Evolutionary conservation across 2,329 filamentous ascomycete species (phyloP), one percentile per base, ranked within the genome.

Genomic region (Aspergillus thermomutatus): DNA sequence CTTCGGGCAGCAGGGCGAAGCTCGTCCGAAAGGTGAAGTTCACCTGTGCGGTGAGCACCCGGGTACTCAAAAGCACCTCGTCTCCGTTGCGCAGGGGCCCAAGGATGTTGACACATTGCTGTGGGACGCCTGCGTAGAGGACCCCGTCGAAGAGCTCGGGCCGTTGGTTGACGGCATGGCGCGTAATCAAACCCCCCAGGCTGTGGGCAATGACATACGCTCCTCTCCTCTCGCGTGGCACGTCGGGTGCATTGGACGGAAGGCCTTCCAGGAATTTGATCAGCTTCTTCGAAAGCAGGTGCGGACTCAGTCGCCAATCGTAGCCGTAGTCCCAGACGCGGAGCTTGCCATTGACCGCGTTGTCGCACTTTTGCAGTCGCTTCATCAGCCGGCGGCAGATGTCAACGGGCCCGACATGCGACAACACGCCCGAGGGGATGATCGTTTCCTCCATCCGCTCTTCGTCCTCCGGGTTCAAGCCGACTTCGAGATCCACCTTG

Each of bases 11-110:
- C 8, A 97, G 85, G 10, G 87, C 86, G 67, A 90, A 97, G 45
- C 87, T 92, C 0, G 92, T 96, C 7, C 93, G 84, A 50, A 97
- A 86, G 0, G 89, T 92, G 67, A 97, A 96, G 74, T 96, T 96
- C 64, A 96, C 92, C 69, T 94, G 90, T 0, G 93, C 92, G 0
- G 92, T 96, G 17, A 97, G 81, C 0, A 97, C 88, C 62, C 91
- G 90, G 59, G 92, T 92, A 66, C 92, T 96, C 57, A 97, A 81
- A 1, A 96, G 81, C 0, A 97, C 92, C 19, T 92, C 90, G 69
- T 97, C 92, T n/a, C 92, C 92, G 65, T 96, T 93, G 37, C 92
- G 87, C 11, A 97, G 73, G 0, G 92, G 92, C 0, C 93, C 93
- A 3, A 97, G 82, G 52, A 96, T 94, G 70, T 96, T 97, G 70